These are phyloP conservation scores for Pseudopithomyces chartarum DNA, from an alignment of 2,329 filamentous ascomycete genomes.

Conservation along the genomic window DNA sequence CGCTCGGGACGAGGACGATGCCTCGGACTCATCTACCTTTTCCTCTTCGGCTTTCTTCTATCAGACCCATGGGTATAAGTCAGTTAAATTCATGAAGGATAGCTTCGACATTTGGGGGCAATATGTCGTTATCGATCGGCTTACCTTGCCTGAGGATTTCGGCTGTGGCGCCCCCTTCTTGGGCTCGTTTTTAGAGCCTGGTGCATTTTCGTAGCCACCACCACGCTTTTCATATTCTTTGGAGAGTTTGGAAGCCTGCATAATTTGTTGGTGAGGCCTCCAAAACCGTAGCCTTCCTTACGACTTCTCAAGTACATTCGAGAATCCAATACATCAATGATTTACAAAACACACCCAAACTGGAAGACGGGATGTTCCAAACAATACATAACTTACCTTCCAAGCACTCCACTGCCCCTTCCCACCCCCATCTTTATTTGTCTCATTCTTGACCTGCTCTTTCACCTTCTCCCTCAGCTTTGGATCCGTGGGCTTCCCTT, in stretches of 20 bases:
- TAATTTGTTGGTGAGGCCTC: not conserved
- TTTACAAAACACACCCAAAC: not conserved
- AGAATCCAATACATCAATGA: not conserved
- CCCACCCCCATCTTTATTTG: conserved; percentile 53
- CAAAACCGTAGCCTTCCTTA: not conserved
- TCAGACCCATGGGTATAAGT: too few species aligned
- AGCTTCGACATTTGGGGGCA: too few species aligned
- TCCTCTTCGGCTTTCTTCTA: conserved; percentile 22
- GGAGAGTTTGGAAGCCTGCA: conserved; percentile 47
- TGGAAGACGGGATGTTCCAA: not conserved
- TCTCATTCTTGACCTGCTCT: conserved; percentile 52
- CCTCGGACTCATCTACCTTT: conserved; percentile 29
- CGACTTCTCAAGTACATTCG: not conserved
- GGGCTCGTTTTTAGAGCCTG: conserved; percentile 51
- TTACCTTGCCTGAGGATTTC: conserved; percentile 33
- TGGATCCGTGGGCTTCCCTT: conserved; percentile 53
- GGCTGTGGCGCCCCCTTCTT: conserved; percentile 47
- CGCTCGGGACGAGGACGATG: conserved; percentile 17
- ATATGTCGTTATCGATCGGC: too few species aligned
- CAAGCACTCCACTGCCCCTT: conserved; percentile 55
- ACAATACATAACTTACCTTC: conserved; percentile 43
- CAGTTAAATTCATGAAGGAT: too few species aligned
- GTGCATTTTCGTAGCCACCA: conserved; percentile 49
- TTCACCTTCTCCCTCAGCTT: conserved; percentile 52
- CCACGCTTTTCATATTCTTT: conserved; percentile 50